A percentile compares a stretch with the other conserved stretches of the same genome.
Evolutionary conservation across 169 alveolate genomes (phyloP).

Genomic region (Eimeria necatrix): DNA sequence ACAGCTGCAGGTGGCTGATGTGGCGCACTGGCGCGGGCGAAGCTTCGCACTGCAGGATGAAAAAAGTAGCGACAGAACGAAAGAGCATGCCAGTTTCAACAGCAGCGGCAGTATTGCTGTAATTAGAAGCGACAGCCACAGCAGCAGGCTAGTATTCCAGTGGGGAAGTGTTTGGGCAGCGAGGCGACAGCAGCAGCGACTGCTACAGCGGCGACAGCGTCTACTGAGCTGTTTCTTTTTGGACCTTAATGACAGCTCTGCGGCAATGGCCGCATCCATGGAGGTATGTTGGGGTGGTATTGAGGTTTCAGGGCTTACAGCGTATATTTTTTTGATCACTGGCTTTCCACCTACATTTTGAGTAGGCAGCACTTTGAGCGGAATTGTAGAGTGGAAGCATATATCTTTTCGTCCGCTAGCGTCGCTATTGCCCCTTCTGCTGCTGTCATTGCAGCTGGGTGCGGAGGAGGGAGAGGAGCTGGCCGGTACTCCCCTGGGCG

Average conservation of each 20-base stretch:
- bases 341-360: no score
- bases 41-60: background rate
- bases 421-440: background rate
- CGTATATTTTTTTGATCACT: no score
- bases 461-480: constrained; percentile 34
- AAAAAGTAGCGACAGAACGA: no score
- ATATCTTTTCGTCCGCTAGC: no score
- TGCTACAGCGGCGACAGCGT: constrained; percentile 56
- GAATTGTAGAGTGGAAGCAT: no score
- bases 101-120: background rate
- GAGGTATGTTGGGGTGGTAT: constrained; percentile 3
- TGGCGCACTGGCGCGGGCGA: background rate
- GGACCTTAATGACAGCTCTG: constrained; percentile 72
- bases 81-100: background rate
- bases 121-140: background rate
- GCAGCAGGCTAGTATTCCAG: constrained; percentile 10
- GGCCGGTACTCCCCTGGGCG: background rate
- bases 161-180: constrained; percentile 37
- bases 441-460: constrained; percentile 3
- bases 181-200: constrained; percentile 59
- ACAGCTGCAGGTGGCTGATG: constrained; percentile 15
- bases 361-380: no score
- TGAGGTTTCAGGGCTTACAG: constrained; percentile 30
- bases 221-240: constrained; percentile 77
- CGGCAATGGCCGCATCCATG: constrained; percentile 18